phyloP scores from a whole-genome alignment of 2,329 filamentous ascomycete genomes.

The Rhinocladiella similis region DNA sequence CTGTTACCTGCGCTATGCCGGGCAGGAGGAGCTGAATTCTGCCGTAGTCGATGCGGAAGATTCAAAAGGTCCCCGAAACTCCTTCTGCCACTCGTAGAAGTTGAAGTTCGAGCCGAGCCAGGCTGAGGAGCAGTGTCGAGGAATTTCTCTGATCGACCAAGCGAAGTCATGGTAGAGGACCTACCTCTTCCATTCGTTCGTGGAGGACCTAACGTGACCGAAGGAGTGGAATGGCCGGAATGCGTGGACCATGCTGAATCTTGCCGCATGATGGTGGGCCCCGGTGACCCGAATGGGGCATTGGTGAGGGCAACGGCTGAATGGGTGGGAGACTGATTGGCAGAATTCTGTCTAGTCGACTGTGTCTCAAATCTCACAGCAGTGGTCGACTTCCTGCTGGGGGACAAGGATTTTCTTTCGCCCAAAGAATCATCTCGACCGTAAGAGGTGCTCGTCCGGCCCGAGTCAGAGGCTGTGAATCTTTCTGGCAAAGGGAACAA shows the following conservation, averaged over 20 bases:
- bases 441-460: constrained; percentile 36
- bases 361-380: constrained; percentile 24
- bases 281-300: constrained; percentile 45
- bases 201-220: constrained; percentile 60
- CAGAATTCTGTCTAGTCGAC: constrained; percentile 32
- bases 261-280: constrained; percentile 54
- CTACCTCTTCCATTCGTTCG: constrained; percentile 67
- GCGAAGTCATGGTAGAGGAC: constrained; percentile 86
- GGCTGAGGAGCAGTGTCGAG: constrained; percentile 63
- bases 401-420: constrained; percentile 31
- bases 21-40: constrained; percentile 72
- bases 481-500: constrained; percentile 89
- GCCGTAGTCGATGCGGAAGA: constrained; percentile 71
- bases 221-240: constrained; percentile 61
- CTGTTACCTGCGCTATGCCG: constrained; percentile 63
- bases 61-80: constrained; percentile 90
- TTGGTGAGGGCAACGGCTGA: constrained; percentile 53
- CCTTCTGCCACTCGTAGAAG: constrained; percentile 80
- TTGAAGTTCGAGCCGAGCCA: constrained; percentile 67
- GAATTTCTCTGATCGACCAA: constrained; percentile 62
- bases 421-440: constrained; percentile 44
- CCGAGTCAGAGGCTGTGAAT: constrained; percentile 50
- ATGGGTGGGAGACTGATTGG: constrained; percentile 51
- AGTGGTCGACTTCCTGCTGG: constrained; percentile 26
- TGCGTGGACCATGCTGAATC: constrained; percentile 65